phyloP scores from a whole-genome alignment of 257 asterid genomes.

The Rubia yunnanensis region DNA sequence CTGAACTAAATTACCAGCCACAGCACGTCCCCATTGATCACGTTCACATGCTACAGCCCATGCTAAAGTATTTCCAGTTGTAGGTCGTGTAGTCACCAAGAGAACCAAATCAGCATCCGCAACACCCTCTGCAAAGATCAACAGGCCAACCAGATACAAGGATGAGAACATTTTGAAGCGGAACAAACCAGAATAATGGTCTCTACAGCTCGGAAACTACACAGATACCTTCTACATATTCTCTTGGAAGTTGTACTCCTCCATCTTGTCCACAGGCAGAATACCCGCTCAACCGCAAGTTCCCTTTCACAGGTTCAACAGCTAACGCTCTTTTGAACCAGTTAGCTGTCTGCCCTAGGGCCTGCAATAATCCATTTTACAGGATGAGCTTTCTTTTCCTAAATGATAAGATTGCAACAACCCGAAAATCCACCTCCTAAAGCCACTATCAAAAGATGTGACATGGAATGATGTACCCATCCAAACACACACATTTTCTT shows the following conservation, averaged over 20 bases:
- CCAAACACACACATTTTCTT: neutral
- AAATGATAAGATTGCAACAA: neutral
- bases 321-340: slow-evolving; percentile 92
- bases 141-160: neutral
- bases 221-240: slow-evolving; percentile 78
- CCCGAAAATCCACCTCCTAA: neutral
- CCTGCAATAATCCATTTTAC: slow-evolving; percentile 38
- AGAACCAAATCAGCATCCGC: slow-evolving; percentile 89
- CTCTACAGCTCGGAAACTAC: neutral
- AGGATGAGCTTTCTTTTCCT: neutral
- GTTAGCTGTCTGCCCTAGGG: slow-evolving; percentile 89
- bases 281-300: slow-evolving; percentile 94
- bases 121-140: slow-evolving; percentile 63
- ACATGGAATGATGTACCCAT: neutral
- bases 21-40: slow-evolving; percentile 99
- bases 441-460: neutral
- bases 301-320: slow-evolving; percentile 93
- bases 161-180: neutral
- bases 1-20: slow-evolving; percentile 56
- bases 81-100: slow-evolving; percentile 91
- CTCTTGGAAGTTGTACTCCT: slow-evolving; percentile 97
- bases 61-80: slow-evolving; percentile 90
- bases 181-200: neutral
- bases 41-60: slow-evolving; percentile 99
- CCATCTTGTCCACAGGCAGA: slow-evolving; percentile 99